Conservation (phyloP, 768 basidiomycete genomes). For the Lactarius sanguifluus region DNA sequence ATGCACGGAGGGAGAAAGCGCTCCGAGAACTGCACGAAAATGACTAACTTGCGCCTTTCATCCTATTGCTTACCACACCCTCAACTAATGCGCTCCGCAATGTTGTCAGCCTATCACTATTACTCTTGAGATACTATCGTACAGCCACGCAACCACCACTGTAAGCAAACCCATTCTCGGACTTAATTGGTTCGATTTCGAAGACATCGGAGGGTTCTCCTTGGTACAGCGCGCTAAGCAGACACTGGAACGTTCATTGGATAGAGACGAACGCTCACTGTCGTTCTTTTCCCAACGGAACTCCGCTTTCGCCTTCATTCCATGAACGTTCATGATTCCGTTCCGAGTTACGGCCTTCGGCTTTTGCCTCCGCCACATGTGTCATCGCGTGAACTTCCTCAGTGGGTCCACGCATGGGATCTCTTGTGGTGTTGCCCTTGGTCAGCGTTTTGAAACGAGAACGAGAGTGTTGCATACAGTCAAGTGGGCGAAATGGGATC, state of each 20-base stretch:
- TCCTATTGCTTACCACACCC: not conserved
- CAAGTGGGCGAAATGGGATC: not conserved
- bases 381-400: not conserved
- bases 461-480: not conserved
- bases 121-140: not conserved
- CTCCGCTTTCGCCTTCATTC: not conserved
- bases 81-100: not conserved
- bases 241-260: not conserved
- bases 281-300: not conserved
- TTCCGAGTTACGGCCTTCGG: not conserved
- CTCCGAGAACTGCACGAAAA: slow-evolving; percentile 56
- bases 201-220: not conserved
- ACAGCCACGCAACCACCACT: not conserved
- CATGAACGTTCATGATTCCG: not conserved
- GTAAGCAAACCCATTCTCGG: not conserved
- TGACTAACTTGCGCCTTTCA: slow-evolving; percentile 32
- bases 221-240: not conserved
- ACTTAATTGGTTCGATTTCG: not conserved
- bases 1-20: slow-evolving; percentile 56
- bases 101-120: not conserved
- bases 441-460: not conserved
- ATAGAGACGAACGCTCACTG: not conserved
- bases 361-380: not conserved
- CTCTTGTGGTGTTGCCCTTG: not conserved
- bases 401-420: not conserved